Conservation (phyloP, 164 flowering plant species). For the Macadamia integrifolia region DNA sequence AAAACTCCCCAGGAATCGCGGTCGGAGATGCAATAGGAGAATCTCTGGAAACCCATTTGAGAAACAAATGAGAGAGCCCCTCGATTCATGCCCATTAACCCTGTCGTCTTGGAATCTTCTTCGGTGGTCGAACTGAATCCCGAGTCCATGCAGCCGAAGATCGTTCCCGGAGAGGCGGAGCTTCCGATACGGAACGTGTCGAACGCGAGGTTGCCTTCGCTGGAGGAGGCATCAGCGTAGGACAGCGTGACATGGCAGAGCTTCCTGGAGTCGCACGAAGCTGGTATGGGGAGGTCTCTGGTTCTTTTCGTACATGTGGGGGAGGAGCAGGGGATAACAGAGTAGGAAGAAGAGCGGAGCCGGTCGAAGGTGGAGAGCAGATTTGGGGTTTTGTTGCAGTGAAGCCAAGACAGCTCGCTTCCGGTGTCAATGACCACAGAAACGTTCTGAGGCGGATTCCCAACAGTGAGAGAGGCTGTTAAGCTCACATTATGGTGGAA, state of each 20-base stretch:
- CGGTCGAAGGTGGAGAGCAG: conserved; percentile 42
- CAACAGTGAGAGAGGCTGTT: conserved; percentile 57
- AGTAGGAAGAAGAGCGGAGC: conserved; percentile 42
- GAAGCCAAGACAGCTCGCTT: conserved; percentile 84
- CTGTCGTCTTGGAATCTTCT: conserved; percentile 50
- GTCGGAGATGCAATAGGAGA: conserved; percentile 76
- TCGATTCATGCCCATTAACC: conserved; percentile 82
- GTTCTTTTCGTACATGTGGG: conserved; percentile 51
- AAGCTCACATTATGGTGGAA: conserved; percentile 67
- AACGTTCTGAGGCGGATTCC: conserved; percentile 70
- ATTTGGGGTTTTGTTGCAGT: conserved; percentile 38
- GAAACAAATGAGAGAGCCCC: conserved; percentile 71
- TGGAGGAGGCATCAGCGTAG: conserved; percentile 69
- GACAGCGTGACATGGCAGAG: conserved; percentile 66
- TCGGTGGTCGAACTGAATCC: conserved; percentile 34
- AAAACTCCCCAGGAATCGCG: conserved; percentile 52
- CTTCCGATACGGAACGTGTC: conserved; percentile 51
- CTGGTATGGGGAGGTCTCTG: conserved; percentile 52
- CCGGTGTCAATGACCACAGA: conserved; percentile 90
- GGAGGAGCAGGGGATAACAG: conserved; percentile 50
- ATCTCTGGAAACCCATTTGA: conserved; percentile 56
- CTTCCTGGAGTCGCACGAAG: conserved; percentile 53
- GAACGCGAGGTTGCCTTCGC: conserved; percentile 66
- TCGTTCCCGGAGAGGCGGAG: conserved; percentile 24
- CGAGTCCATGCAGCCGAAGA: conserved; percentile 76